These are phyloP conservation scores for Artemisia argyi DNA, from an alignment of 129 eudicot genomes.

Conservation along the genomic window DNA sequence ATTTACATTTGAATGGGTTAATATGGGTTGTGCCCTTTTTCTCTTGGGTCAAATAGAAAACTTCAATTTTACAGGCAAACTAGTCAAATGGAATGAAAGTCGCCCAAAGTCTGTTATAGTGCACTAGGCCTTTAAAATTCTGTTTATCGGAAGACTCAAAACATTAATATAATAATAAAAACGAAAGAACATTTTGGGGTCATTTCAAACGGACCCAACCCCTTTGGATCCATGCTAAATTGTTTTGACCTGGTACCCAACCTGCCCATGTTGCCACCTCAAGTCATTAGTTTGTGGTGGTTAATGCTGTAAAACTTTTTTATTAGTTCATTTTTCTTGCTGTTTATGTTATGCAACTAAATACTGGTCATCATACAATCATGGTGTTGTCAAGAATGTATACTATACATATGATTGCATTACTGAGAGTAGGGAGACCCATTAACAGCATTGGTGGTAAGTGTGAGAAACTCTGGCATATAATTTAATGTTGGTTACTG, in stretches of 20 bases:
- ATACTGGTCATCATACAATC: slow-evolving; percentile 9
- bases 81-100: too few relatives aligned
- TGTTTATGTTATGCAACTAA: slow-evolving; percentile 8
- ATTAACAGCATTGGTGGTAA: background rate
- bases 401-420: slow-evolving; percentile 6
- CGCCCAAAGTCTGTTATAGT: too few relatives aligned
- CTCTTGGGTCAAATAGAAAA: background rate
- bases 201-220: too few relatives aligned
- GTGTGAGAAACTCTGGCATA: slow-evolving; percentile 8
- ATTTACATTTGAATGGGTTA: background rate
- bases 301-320: background rate
- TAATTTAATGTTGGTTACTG: slow-evolving; percentile 1
- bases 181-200: too few relatives aligned
- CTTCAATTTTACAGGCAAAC: too few relatives aligned
- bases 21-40: background rate
- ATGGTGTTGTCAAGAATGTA: slow-evolving; percentile 6
- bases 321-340: slow-evolving; percentile 16
- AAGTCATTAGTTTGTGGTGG: slow-evolving; percentile 11
- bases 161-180: too few relatives aligned
- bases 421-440: background rate
- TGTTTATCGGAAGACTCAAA: too few relatives aligned
- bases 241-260: too few relatives aligned
- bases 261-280: background rate
- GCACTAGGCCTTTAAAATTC: too few relatives aligned
- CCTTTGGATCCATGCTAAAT: too few relatives aligned